These are phyloP conservation scores for Berberis vulgaris DNA, from an alignment of 164 flowering plant species.

Conservation along the genomic window DNA sequence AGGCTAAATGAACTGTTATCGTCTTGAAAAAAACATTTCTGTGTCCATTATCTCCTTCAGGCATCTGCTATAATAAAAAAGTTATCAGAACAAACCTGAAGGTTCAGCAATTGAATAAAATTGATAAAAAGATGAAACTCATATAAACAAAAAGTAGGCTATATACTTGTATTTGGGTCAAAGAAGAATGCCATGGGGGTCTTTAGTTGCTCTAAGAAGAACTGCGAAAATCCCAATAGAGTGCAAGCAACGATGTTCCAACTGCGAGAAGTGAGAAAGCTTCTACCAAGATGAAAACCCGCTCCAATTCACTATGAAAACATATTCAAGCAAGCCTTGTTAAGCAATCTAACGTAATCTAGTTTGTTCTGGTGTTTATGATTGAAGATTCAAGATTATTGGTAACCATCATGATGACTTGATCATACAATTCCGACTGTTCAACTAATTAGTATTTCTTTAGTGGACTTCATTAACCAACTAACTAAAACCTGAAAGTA, in stretches of 20 bases:
- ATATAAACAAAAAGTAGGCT: neutral
- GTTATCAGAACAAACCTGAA: neutral
- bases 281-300: slow-evolving; percentile 55
- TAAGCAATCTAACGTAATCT: too few relatives aligned
- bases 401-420: neutral
- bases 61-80: neutral
- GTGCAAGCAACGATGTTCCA: slow-evolving; percentile 73
- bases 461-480: too few relatives aligned
- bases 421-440: neutral
- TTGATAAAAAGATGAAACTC: neutral
- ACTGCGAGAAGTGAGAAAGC: slow-evolving; percentile 69
- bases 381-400: too few relatives aligned
- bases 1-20: slow-evolving; percentile 5
- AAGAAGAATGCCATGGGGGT: slow-evolving; percentile 11
- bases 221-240: slow-evolving; percentile 54
- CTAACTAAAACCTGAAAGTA: too few relatives aligned
- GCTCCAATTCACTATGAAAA: slow-evolving; percentile 38
- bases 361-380: too few relatives aligned
- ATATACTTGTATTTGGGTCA: slow-evolving; percentile 17
- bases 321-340: neutral
- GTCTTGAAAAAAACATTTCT: neutral
- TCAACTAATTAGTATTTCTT: too few relatives aligned
- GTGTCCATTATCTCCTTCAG: neutral
- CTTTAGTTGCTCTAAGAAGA: slow-evolving; percentile 59
- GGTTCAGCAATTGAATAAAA: neutral